Evolutionary conservation across 257 asterid species (phyloP).

Genomic region (Buddleja alternifolia): DNA sequence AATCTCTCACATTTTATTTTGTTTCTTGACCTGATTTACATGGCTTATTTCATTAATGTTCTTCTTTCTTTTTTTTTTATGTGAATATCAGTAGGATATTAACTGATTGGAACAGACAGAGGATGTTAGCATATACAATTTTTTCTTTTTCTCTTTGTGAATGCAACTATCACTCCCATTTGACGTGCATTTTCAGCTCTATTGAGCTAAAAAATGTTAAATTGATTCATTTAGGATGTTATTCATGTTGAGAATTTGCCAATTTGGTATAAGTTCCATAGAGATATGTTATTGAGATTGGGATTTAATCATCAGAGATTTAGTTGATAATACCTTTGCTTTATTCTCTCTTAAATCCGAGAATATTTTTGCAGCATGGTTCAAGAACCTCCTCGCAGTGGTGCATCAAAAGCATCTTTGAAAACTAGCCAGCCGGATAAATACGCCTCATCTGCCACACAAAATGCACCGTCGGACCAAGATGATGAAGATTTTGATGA

Average conservation of each 20-base stretch:
- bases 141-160: neutral
- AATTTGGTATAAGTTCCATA: conserved; percentile 1
- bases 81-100: neutral
- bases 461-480: conserved; percentile 45
- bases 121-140: conserved; percentile 8
- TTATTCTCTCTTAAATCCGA: conserved; percentile 32
- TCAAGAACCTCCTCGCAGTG: conserved; percentile 44
- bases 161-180: conserved; percentile 11
- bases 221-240: conserved; percentile 10
- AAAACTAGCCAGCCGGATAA: conserved; percentile 45
- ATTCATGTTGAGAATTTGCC: conserved; percentile 14
- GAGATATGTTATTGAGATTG: neutral
- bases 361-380: conserved; percentile 51
- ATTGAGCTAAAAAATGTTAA: conserved; percentile 4
- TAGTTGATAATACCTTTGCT: conserved; percentile 21
- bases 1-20: neutral
- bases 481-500: conserved; percentile 82
- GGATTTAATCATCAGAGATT: conserved; percentile 5
- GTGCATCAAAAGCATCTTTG: conserved; percentile 30
- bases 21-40: conserved; percentile 7
- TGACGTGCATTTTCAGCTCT: conserved; percentile 23
- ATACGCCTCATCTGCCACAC: conserved; percentile 50
- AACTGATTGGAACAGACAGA: conserved; percentile 15
- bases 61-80: neutral
- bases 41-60: neutral